Base-by-base conservation (phyloP, 2,329 filamentous ascomycete genomes). In the Lanzia echinophila region DNA sequence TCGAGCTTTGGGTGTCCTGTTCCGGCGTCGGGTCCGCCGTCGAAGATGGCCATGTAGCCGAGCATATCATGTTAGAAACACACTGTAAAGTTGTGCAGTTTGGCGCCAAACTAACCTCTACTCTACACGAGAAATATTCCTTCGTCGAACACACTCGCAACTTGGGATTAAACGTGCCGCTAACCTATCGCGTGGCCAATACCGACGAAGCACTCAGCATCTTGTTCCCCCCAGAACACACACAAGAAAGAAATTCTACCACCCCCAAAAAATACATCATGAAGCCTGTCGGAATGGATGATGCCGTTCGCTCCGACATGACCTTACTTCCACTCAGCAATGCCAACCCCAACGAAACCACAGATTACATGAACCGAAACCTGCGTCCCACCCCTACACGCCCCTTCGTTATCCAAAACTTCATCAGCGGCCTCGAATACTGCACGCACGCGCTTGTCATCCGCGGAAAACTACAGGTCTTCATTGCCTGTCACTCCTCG, bases 1-100 rank as follows among this genome's bases (percentile, higher is more conserved):
- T 88, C 4, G 79, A 88, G 53, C 69, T 90, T 3, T 91, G 87
- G 86, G 79, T 90, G 3, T 83, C 81, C 19, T 88, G 86, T 0
- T 53, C 50, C 1, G 50, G 50, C 2, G 50, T 53, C 1, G 50
- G 43, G 2, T 53, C 44, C 1, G 83, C 82, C 0, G 68, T 85
- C 12, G 82, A 87, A 62, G 87, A 90, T 65, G 86, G 81, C 0
- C 68, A 78, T 34, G 84, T 83, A 1, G 83, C 82, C 58, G 78
- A 86, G 54, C 70, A 75, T 2, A 70, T 88, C 17, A 81, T 87
- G 60, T 69, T 71, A 13, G 71, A 75, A 33, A 84, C 82, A 0
- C 59, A 59, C 1, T 87, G 85, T 63, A 79, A 73, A 57, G 83
- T 79, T 3, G 74, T 90, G 2, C 84, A 89, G 55, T 82, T 87